Evolutionary conservation across 2,329 filamentous ascomycete species (phyloP), one percentile per base, ranked within the genome.

Genomic region (Xylaria sp.): DNA sequence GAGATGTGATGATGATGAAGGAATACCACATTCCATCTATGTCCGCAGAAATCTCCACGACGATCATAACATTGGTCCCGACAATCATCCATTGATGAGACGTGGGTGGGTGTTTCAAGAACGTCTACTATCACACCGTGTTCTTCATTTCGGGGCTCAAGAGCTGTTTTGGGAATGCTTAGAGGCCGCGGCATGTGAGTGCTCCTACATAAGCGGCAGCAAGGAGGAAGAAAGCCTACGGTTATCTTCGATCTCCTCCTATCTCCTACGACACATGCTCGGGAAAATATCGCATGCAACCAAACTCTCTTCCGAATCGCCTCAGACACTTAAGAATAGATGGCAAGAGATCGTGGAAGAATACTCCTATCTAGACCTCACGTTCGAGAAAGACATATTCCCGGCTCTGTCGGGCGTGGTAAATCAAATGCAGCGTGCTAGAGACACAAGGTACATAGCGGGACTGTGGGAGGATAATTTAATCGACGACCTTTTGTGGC

Each of bases 131-230:
- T 62, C 65, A 8, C 63, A 54, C 1, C 63, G 63, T 9, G 55
- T 64, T 43, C 49, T 64, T 11, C 65, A 66, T 9, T 65, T 57
- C n/a, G 52, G 55, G 12, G 40, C 25, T 2, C 42, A 65, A 33
- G 60, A 65, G 52, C 21, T 67, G 17, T 53, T 60, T 7, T 67
- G 55, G 57, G 65, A 65, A 14, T 67, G 65, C 35, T 56, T 40
- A 15, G 51, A 57, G 25, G 52, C 46, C 4, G 57, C 57, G 28
- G 37, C 28, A 17, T 67, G 57, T 43, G 63, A 60, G 28, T 64
- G 60, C 31, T 42, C 38, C n/a, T 42, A 42, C n/a, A 17, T 42
- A 19, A 17, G 15, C 4, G 55, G 57, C 3, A 37, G n/a, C 12
- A 43, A 40, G 4, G 23, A 55, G 15, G 37, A 53, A 12, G 46